Evolutionary conservation across 177 flowering plant genomes (phyloP), one percentile per base, ranked within the genome.

Genomic region (Vitis hybrid): DNA sequence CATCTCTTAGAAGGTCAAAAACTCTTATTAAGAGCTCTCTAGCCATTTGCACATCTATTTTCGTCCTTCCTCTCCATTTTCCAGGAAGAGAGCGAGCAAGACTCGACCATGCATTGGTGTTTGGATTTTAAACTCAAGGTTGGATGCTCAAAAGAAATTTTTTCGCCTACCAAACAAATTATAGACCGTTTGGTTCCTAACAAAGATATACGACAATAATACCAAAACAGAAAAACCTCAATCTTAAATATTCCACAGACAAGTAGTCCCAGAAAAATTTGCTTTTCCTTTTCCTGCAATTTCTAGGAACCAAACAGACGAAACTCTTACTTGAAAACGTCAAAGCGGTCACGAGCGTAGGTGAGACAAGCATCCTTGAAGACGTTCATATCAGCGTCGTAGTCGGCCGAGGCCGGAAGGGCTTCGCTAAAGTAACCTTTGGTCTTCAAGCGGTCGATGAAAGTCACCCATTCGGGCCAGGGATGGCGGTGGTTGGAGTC

Each of bases 391-490:
- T 90, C 89, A 15, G n/a, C 70, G 53, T 78, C 72, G 4, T 58
- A 70, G 18, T 6, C 67, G 20, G 11, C 71, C 4, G 10, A 73
- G 1, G 51, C 12, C 1, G 69, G 24, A 11, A 74, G 30, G 13
- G 54, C 15, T 54, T 68, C 78, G 18, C 52, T 32, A 1, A 90
- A 74, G 77, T 90, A 93, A 17, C 97, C 96, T 56, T 81, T 83
- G 69, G 76, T 69, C 77, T 78, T 93, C 77, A 93, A 80, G 1
- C 72, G 78, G 74, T 90, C 92, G 15, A 91, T 66, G 79, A 93
- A 93, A 32, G 64, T 20, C 41, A 85, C 83, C 97, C 98, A 93
- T 69, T 93, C 97, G 0, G 93, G 91, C 98, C 97, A 93, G 1
- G 96, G 96, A 63, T 90, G 91, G 58, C 3, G 80, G n/a, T 10